Evolutionary conservation across 192 early-diverging fungal genomes (phyloP), one percentile per base, ranked within the genome.

Genomic region (Coemansia sp.): DNA sequence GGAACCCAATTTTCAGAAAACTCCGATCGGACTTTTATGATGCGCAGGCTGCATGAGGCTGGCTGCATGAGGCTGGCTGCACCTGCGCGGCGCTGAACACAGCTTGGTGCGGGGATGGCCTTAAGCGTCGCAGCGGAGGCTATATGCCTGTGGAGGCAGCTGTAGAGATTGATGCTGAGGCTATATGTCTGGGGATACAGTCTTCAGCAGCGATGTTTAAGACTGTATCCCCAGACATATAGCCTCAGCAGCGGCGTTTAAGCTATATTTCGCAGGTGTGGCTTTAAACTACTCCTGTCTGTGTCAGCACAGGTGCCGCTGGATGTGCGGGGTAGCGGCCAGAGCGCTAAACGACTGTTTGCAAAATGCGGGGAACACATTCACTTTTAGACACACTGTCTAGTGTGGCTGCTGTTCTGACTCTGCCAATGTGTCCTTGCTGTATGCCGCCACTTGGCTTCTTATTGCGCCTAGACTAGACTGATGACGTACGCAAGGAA

Each of bases 11-110:
- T 17, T 22, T 52, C 50, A 23, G 21, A 12, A 52, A 55, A 29
- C 25, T 55, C 53, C 53, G 52, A 26, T 25, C 52, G 53, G 53
- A 55, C 53, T 55, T 55, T 55, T 55, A 22, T 22, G 29, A 25
- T 27, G 29, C 53, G 11, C 9, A 27, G 23, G 16, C 11, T 55
- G 53, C 53, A 55, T 55, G 48, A 26, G 53, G 31, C 6, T 27
- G 16, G 52, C 23, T 3, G 12, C 8, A 6, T 55, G 48, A 26
- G 53, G 31, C 6, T 27, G 16, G 52, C 23, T 3, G 12, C 8
- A 6, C 26, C 14, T 16, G 29, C 25, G n/a, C 25, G 22, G 25
- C 6, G 9, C 23, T 55, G 53, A n/a, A 26, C 51, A 53, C 25
- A 27, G 9, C 12, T 14, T 17, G 22, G 53, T 14, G 26, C 31